phyloP scores from a whole-genome alignment of 2,329 filamentous ascomycete species.

The Coniochaeta prunicola region DNA sequence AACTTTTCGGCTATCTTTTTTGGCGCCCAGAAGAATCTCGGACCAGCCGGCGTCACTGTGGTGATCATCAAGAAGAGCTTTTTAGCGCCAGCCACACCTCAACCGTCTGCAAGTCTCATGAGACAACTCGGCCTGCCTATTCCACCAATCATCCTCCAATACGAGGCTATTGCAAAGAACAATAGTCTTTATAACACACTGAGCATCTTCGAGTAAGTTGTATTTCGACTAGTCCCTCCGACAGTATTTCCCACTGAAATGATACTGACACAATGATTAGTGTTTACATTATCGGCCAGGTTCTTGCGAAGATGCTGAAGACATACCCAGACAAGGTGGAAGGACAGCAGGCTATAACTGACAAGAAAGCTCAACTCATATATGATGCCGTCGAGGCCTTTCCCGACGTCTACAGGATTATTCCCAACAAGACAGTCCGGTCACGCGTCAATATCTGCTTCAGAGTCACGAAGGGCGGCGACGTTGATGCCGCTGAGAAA shows the following conservation, averaged over 20 bases:
- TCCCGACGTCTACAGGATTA: conserved; percentile 65
- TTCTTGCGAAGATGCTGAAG: conserved; percentile 67
- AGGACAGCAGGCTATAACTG: conserved; percentile 67
- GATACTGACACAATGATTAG: conserved; percentile 22
- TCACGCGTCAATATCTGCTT: conserved; percentile 97
- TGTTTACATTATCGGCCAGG: conserved; percentile 84
- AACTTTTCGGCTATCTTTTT: conserved; percentile 86
- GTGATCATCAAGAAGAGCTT: conserved; percentile 77
- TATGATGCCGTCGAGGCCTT: conserved; percentile 72
- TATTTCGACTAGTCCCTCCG: too few species aligned
- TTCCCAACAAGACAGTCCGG: conserved; percentile 67
- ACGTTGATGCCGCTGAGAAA: conserved; percentile 66
- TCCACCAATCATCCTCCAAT: conserved; percentile 73
- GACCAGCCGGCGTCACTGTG: conserved; percentile 77
- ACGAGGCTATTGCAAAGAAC: conserved; percentile 81
- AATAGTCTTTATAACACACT: conserved; percentile 95
- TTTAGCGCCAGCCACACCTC: conserved; percentile 55
- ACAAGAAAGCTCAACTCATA: conserved; percentile 68
- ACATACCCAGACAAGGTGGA: conserved; percentile 62
- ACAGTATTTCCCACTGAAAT: conserved; percentile 2
- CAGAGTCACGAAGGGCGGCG: conserved; percentile 54
- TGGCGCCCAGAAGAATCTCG: conserved; percentile 92
- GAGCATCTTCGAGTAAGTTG: conserved; percentile 72
- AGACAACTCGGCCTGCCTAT: conserved; percentile 70
- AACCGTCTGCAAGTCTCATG: conserved; percentile 62